Evolutionary conservation across 345 rosid species (phyloP).

Genomic region (Diplotaxis tenuifolia): DNA sequence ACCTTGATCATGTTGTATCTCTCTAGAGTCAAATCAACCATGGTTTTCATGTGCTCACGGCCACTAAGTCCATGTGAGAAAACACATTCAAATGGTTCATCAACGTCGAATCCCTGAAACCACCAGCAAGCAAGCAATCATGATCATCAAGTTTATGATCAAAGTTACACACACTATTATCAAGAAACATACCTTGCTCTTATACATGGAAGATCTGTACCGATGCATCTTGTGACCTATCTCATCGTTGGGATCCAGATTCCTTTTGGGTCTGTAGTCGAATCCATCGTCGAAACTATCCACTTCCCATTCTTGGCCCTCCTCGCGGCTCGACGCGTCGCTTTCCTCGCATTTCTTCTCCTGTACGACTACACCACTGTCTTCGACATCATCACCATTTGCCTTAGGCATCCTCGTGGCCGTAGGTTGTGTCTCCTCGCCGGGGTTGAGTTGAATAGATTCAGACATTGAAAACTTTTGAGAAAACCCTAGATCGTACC

Average conservation of each 20-base stretch:
- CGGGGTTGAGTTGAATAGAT: too few species aligned
- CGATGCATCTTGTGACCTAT: background rate
- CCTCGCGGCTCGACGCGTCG: slow-evolving; percentile 6
- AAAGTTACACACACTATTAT: background rate
- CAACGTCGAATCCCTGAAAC: slow-evolving; percentile 2
- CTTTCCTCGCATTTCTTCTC: background rate
- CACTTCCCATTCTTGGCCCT: slow-evolving; percentile 21
- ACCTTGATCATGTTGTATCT: slow-evolving; percentile 4
- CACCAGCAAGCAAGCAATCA: background rate
- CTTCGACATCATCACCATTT: background rate
- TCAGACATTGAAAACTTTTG: too few species aligned
- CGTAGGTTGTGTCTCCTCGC: background rate
- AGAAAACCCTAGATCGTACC: too few species aligned
- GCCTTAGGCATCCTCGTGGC: background rate
- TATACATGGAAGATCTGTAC: background rate
- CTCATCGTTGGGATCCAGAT: slow-evolving; percentile 8
- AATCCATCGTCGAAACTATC: slow-evolving; percentile 20
- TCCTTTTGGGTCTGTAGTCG: background rate
- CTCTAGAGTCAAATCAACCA: background rate
- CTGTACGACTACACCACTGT: background rate
- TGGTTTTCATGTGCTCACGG: background rate
- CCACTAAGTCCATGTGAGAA: background rate
- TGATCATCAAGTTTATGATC: background rate
- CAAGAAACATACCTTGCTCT: background rate
- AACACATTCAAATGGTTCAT: background rate